Evolutionary conservation across 2,329 filamentous ascomycete genomes (phyloP).

Genomic region (Lecanicillium sp.): DNA sequence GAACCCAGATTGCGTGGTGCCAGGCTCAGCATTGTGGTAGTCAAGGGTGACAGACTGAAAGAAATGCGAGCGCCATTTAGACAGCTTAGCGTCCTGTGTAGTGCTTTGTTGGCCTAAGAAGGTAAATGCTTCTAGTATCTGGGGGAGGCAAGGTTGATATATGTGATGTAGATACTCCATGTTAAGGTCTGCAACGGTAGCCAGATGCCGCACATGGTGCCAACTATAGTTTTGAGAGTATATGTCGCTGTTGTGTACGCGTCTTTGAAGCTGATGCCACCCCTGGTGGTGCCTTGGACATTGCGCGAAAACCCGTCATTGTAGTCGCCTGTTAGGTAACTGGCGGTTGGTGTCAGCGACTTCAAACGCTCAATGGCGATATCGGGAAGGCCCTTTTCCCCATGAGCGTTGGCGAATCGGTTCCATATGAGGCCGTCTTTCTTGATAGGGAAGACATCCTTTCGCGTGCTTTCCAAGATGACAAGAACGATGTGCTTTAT

Average conservation of each 20-base stretch:
- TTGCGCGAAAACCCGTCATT: slow-evolving; percentile 21
- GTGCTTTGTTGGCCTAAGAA: slow-evolving; percentile 9
- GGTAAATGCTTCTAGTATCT: slow-evolving; percentile 22
- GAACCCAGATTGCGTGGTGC: slow-evolving; percentile 23
- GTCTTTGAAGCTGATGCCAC: slow-evolving; percentile 31
- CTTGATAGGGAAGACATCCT: slow-evolving; percentile 36
- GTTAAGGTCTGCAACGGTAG: slow-evolving; percentile 32
- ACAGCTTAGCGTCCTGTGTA: slow-evolving; percentile 14
- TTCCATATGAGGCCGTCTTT: slow-evolving; percentile 30
- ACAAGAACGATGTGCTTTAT: slow-evolving; percentile 35
- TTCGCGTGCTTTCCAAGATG: slow-evolving; percentile 34
- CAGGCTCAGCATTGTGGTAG: slow-evolving; percentile 23
- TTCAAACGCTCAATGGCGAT: slow-evolving; percentile 19
- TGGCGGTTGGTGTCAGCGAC: slow-evolving; percentile 21
- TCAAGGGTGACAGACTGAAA: slow-evolving; percentile 23
- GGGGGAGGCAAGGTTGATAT: slow-evolving; percentile 31
- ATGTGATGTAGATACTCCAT: slow-evolving; percentile 30
- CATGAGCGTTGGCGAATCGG: slow-evolving; percentile 22
- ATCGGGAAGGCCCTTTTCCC: slow-evolving; percentile 22
- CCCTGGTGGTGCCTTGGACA: slow-evolving; percentile 17
- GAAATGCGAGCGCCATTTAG: slow-evolving; percentile 22
- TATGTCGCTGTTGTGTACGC: slow-evolving; percentile 33
- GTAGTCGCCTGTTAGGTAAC: slow-evolving; percentile 25
- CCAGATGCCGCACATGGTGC: slow-evolving; percentile 30
- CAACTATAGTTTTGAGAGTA: slow-evolving; percentile 33